These are phyloP conservation scores for Oryza brachyantha DNA, from an alignment of 176 grass and related monocot genomes.

Conservation along the genomic window DNA sequence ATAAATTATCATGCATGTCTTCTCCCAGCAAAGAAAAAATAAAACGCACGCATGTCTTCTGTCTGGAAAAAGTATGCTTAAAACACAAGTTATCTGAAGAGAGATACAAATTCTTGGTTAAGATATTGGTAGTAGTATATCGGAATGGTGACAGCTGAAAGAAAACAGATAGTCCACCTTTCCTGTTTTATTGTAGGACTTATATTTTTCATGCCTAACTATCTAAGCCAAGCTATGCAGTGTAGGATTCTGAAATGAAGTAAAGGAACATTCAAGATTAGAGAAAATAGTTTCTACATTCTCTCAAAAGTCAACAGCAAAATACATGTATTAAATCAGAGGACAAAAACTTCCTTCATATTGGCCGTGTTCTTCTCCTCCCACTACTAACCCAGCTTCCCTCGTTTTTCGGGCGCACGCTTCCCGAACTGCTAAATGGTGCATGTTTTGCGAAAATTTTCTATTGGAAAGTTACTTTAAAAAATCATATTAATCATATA, in stretches of 20 bases:
- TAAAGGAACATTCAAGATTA: not conserved
- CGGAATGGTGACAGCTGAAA: not conserved
- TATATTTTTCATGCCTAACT: not conserved
- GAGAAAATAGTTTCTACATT: not conserved
- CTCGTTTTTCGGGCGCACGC: too few species aligned
- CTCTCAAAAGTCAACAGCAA: not conserved
- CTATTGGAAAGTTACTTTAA: too few species aligned
- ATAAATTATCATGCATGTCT: not conserved
- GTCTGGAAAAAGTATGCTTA: not conserved
- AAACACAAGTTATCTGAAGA: constrained; percentile 3
- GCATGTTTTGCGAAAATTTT: too few species aligned
- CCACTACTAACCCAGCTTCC: too few species aligned
- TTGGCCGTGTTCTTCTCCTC: too few species aligned
- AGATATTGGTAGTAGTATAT: not conserved
- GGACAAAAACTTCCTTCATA: too few species aligned
- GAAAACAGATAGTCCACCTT: constrained; percentile 1
- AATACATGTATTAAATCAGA: too few species aligned
- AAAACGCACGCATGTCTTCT: not conserved
- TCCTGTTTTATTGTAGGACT: not conserved
- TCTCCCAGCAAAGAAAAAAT: too few species aligned
- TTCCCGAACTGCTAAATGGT: too few species aligned
- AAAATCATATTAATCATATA: too few species aligned
- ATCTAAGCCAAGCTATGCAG: not conserved
- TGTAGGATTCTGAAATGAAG: not conserved
- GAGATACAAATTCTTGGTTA: not conserved